phyloP scores from a whole-genome alignment of 192 early-diverging fungal species.

The Kappamyces sp. region DNA sequence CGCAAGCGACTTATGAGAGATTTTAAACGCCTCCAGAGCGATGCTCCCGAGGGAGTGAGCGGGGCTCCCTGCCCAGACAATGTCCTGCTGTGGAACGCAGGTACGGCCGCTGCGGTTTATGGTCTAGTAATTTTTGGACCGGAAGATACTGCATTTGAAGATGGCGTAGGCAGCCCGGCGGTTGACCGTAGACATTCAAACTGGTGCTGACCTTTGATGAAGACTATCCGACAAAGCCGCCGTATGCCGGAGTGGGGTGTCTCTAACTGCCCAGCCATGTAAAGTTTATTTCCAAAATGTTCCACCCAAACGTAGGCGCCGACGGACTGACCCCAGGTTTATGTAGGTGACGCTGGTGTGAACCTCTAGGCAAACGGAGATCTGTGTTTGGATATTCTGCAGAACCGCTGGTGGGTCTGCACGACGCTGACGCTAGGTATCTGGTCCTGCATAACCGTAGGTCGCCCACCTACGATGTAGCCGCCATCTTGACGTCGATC shows the following conservation, averaged over 20 bases:
- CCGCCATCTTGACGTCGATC: conserved; percentile 89
- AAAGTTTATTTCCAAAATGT: conserved; percentile 91
- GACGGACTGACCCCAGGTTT: conserved; percentile 5
- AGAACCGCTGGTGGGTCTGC: conserved; percentile 77
- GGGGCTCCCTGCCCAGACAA: conserved; percentile 95
- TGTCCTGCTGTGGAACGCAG: conserved; percentile 95
- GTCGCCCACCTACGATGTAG: conserved; percentile 91
- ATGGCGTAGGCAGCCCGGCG: conserved; percentile 33
- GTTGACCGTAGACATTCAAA: conserved; percentile 67
- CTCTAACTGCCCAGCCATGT: conserved; percentile 43
- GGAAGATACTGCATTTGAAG: conserved; percentile 96
- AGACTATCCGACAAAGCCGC: conserved; percentile 96
- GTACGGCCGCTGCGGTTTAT: no score
- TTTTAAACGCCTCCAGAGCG: conserved; percentile 91
- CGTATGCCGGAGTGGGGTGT: conserved; percentile 18
- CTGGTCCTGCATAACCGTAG: conserved; percentile 11
- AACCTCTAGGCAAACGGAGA: conserved; percentile 84
- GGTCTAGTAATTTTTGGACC: conserved; percentile 81
- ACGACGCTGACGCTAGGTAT: conserved; percentile 10
- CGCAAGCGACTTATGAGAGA: conserved; percentile 96
- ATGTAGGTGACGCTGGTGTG: conserved; percentile 19
- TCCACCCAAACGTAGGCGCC: conserved; percentile 80
- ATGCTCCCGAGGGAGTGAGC: conserved; percentile 81
- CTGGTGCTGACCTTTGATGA: conserved; percentile 92
- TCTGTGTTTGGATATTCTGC: conserved; percentile 95